phyloP scores from a whole-genome alignment of 164 flowering plant species.

The Nymphaea thermarum region DNA sequence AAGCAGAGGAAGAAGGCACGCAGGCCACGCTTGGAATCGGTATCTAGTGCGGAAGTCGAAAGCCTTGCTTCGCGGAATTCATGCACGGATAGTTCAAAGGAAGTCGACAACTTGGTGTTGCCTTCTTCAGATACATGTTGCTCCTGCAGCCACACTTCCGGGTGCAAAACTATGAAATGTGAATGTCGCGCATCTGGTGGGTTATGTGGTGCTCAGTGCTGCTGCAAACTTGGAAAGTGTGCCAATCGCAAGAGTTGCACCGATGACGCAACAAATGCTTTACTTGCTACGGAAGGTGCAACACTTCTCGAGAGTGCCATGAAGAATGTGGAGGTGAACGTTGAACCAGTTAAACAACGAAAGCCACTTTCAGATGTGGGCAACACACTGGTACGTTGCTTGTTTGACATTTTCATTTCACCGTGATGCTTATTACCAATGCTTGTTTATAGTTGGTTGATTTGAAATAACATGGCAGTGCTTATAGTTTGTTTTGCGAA shows the following conservation, averaged over 20 bases:
- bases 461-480: background rate
- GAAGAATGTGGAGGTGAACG: slow-evolving; percentile 32
- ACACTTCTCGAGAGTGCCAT: slow-evolving; percentile 60
- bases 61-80: slow-evolving; percentile 5
- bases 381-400: slow-evolving; percentile 43
- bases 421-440: background rate
- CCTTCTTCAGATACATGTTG: slow-evolving; percentile 32
- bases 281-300: slow-evolving; percentile 71
- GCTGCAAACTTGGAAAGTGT: slow-evolving; percentile 46
- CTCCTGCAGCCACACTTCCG: slow-evolving; percentile 41
- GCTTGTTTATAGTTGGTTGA: background rate
- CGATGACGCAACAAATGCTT: slow-evolving; percentile 11
- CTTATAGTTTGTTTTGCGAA: background rate
- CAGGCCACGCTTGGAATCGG: slow-evolving; percentile 15
- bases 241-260: slow-evolving; percentile 31
- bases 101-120: slow-evolving; percentile 9
- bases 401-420: background rate
- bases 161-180: slow-evolving; percentile 71
- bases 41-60: background rate
- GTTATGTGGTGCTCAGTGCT: slow-evolving; percentile 47
- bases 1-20: slow-evolving; percentile 23
- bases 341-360: slow-evolving; percentile 24
- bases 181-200: slow-evolving; percentile 44
- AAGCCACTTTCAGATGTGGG: slow-evolving; percentile 88
- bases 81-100: slow-evolving; percentile 13